Evolutionary conservation across 805 yeast species (phyloP).

Genomic region (Saccharomycopsis olivae): DNA sequence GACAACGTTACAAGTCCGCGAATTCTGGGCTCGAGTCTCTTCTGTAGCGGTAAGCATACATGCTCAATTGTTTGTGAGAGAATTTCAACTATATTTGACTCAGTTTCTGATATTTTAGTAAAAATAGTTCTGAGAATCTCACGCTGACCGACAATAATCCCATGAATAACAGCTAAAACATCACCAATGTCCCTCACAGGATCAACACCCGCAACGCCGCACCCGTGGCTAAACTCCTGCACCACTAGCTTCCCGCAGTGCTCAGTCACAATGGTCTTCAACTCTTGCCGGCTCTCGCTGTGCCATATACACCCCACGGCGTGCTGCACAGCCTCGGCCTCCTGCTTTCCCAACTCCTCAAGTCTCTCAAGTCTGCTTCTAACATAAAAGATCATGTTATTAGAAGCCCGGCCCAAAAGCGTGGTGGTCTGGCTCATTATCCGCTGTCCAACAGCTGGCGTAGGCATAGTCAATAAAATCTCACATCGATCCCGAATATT

Average conservation of each 20-base stretch:
- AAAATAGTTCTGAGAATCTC: no score
- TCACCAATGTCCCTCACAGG: conserved; percentile 80
- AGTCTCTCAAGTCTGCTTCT: conserved; percentile 19
- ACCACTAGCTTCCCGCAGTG: conserved; percentile 30
- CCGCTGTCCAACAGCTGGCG: conserved; percentile 52
- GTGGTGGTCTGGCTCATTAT: conserved; percentile 50
- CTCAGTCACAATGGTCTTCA: conserved; percentile 48
- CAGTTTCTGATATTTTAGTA: no score
- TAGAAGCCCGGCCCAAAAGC: conserved; percentile 42
- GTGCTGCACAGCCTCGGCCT: conserved; percentile 4
- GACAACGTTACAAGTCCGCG: no score
- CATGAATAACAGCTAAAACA: conserved; percentile 78
- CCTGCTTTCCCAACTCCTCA: conserved; percentile 19
- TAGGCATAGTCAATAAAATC: conserved; percentile 57
- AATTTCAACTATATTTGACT: no score
- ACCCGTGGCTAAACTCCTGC: conserved; percentile 30
- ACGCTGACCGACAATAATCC: conserved; percentile 75
- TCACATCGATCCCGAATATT: conserved; percentile 58
- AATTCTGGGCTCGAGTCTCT: no score
- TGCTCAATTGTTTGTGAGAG: no score
- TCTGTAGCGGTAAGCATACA: no score
- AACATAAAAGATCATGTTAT: conserved; percentile 31
- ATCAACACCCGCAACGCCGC: conserved; percentile 63
- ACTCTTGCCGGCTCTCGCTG: conserved; percentile 3
- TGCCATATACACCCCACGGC: conserved; percentile 6